phyloP scores from a whole-genome alignment of 1,284 basidiomycete species.

The Thelephora terrestris region DNA sequence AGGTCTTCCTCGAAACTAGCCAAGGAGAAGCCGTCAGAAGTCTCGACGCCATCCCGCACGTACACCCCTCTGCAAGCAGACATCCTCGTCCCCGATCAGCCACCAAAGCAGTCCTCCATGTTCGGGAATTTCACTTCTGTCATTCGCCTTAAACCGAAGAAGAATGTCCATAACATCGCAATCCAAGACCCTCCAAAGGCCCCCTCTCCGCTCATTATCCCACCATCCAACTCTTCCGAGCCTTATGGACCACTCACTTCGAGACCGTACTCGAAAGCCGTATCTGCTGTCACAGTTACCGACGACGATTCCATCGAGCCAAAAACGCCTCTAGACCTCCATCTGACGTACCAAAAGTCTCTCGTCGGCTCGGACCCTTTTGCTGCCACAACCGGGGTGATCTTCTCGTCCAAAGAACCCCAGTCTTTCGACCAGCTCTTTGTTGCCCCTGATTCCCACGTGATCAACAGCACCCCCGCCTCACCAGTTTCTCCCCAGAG shows the following conservation, averaged over 20 bases:
- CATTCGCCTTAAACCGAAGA: conserved; percentile 56
- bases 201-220: conserved; percentile 13
- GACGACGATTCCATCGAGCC: conserved; percentile 36
- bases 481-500: background rate
- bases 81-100: conserved; percentile 1
- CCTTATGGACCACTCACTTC: conserved; percentile 15
- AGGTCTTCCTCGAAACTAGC: conserved; percentile 15
- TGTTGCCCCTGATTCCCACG: too few relatives aligned
- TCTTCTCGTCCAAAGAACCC: conserved; percentile 15
- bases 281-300: conserved; percentile 26
- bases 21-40: background rate
- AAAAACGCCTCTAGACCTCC: conserved; percentile 41
- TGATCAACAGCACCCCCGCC: conserved; percentile 9
- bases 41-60: background rate
- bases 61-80: conserved; percentile 5
- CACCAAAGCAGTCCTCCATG: conserved; percentile 23
- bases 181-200: conserved; percentile 37
- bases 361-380: conserved; percentile 55
- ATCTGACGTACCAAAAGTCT: conserved; percentile 35
- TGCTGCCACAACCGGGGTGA: conserved; percentile 34
- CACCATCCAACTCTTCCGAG: conserved; percentile 15
- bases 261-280: conserved; percentile 39
- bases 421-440: too few relatives aligned
- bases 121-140: conserved; percentile 47
- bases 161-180: conserved; percentile 31